A percentile compares a stretch with the other conserved stretches of the same genome.
Evolutionary conservation across 1,284 basidiomycete species (phyloP).

Genomic region (Ceratobasidium sp.): DNA sequence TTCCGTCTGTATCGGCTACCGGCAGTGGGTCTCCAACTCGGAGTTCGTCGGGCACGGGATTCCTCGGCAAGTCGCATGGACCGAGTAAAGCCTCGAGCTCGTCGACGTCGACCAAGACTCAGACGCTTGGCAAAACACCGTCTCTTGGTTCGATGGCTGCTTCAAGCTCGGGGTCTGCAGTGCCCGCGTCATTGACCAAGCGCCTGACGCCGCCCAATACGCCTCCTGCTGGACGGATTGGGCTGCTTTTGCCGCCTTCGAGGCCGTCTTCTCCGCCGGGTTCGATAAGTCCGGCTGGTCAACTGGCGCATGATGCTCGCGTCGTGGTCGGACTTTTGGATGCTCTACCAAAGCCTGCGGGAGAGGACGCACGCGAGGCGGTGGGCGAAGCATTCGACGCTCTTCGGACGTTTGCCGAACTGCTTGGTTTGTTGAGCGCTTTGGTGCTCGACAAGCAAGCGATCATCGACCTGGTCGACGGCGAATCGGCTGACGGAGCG

Average conservation of each 20-base stretch:
- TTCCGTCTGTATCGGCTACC: slow-evolving; percentile 40
- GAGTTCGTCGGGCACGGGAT: background rate
- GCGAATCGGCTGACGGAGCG: slow-evolving; percentile 49
- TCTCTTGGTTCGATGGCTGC: background rate
- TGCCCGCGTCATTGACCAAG: slow-evolving; percentile 12
- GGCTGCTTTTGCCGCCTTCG: slow-evolving; percentile 61
- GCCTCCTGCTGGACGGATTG: slow-evolving; percentile 65
- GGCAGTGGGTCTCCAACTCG: slow-evolving; percentile 35
- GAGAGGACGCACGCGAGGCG: slow-evolving; percentile 68
- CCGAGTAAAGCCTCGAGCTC: background rate
- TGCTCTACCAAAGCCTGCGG: slow-evolving; percentile 66
- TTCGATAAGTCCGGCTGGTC: slow-evolving; percentile 6
- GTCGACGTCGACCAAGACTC: background rate
- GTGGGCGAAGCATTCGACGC: slow-evolving; percentile 77
- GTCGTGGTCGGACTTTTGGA: slow-evolving; percentile 53
- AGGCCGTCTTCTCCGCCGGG: slow-evolving; percentile 65
- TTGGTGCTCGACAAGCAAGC: slow-evolving; percentile 57
- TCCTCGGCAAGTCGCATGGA: slow-evolving; percentile 40
- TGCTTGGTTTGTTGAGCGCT: slow-evolving; percentile 52
- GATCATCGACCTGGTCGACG: slow-evolving; percentile 52
- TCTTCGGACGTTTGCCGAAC: slow-evolving; percentile 53
- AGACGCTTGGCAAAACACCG: background rate
- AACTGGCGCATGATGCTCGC: slow-evolving; percentile 21
- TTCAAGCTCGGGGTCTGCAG: slow-evolving; percentile 39
- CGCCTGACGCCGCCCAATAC: slow-evolving; percentile 60